Base-by-base conservation (phyloP, 805 yeast genomes). In the Millerozyma miso region DNA sequence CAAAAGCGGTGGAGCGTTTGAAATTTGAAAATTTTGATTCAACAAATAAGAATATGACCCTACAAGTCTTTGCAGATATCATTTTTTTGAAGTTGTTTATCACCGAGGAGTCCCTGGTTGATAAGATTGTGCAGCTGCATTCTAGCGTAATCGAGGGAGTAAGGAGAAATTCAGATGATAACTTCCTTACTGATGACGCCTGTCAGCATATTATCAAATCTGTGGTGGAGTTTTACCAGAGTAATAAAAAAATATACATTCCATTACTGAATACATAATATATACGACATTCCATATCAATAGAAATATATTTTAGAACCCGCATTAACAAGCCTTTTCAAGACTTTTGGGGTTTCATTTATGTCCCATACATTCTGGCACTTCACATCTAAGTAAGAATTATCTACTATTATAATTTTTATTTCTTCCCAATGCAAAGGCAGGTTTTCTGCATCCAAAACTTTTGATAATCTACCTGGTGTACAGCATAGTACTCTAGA, bases 401-500 rank as follows among this genome's bases (percentile, higher is more conserved):
- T 73, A 55, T 84, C 91, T 23, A 82, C 65, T 10, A 84, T 71
- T 8, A 85, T 64, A 8, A 76, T 73, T 35, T 72, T 73, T 38
- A 85, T 68, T 35, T 79, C 76, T 1, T 63, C 59, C 15, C 59
- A 56, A 4, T 54, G 53, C 41, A 79, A 55, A 5, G 71, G 68
- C 15, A 69, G 51, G 12, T 71, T 73, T 38, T 69, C 76, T 17
- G 69, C 65, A 18, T 67, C 58, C 31, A 78, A 54, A 4, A 82
- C 70, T 51, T 74, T 78, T 8, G 55, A 50, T 14, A 80, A 56
- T 41, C 90, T 67, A 1, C 83, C 82, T 0, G 88, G 81, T 0
- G 91, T 84, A 33, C 83, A 73, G 32, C 82, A 77, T 35, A 82
- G 69, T 1, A 84, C 61, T 38, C 82, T 63, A 2, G 80, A 63